Conservation (phyloP, 2,329 filamentous ascomycete species). For the Colletotrichum spaethianum region DNA sequence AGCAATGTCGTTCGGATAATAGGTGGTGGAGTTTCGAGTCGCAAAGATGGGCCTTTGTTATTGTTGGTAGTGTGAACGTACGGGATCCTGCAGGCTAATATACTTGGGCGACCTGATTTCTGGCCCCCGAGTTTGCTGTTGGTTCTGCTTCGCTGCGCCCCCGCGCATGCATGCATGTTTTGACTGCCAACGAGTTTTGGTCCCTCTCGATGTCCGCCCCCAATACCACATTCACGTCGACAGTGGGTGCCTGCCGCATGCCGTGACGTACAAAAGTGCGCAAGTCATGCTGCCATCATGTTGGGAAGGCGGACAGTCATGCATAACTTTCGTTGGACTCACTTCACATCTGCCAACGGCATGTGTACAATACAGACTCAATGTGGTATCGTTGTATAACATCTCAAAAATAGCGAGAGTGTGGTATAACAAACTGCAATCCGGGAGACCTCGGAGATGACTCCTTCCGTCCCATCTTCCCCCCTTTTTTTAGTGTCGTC, state of each 20-base stretch:
- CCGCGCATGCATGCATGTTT: not conserved
- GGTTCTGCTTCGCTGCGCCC: not conserved
- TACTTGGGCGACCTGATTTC: not conserved
- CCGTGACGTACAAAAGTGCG: not conserved
- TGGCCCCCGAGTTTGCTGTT: not conserved
- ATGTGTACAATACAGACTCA: not conserved
- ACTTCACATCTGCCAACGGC: not conserved
- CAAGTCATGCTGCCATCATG: not conserved
- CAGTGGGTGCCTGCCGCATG: not conserved
- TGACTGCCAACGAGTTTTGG: not conserved
- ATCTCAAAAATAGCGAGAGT: slow-evolving; percentile 12
- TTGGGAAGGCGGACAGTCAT: not conserved
- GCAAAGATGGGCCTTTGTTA: too few relatives aligned
- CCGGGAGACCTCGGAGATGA: not conserved
- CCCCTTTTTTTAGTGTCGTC: not conserved
- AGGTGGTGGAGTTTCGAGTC: too few relatives aligned
- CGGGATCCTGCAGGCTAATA: too few relatives aligned
- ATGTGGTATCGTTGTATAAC: slow-evolving; percentile 1
- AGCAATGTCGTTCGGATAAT: too few relatives aligned
- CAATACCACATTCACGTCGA: not conserved
- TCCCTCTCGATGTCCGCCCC: not conserved
- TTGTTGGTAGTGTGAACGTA: too few relatives aligned
- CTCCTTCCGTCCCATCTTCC: not conserved
- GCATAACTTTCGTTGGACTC: not conserved
- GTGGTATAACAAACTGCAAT: not conserved